Evolutionary conservation across 2,329 filamentous ascomycete genomes (phyloP).

Genomic region (Fusarium caatingaense): DNA sequence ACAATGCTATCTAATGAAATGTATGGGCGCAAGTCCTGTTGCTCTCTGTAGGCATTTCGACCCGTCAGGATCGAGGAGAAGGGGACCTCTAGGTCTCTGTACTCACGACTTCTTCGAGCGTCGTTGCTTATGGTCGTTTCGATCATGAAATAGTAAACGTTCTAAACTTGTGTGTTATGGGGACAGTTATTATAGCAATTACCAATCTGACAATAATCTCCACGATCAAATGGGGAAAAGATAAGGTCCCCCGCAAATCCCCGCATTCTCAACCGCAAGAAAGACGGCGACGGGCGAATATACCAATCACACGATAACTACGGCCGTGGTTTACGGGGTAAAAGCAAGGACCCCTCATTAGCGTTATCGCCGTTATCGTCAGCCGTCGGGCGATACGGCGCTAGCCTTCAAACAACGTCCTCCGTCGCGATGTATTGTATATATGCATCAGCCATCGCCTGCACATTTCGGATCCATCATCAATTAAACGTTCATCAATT

Average conservation of each 20-base stretch:
- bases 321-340: not conserved
- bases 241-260: not conserved
- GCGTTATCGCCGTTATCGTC: not conserved
- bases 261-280: not conserved
- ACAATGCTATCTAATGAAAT: too few relatives aligned
- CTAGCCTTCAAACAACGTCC: not conserved
- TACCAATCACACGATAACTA: not conserved
- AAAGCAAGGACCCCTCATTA: not conserved
- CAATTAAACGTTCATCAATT: not conserved
- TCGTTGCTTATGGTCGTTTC: too few relatives aligned
- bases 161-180: too few relatives aligned
- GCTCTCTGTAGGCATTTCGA: too few relatives aligned
- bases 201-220: not conserved
- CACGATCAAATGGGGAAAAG: not conserved
- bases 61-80: too few relatives aligned
- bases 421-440: not conserved
- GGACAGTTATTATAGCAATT: not conserved
- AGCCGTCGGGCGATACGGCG: not conserved
- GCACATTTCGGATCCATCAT: not conserved
- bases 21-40: too few relatives aligned
- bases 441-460: not conserved
- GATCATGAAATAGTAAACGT: too few relatives aligned
- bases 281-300: not conserved
- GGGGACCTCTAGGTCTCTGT: too few relatives aligned
- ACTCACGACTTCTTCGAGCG: too few relatives aligned